These are phyloP conservation scores for Fraxinus pennsylvanica DNA, from an alignment of 257 asterid genomes.

Conservation along the genomic window DNA sequence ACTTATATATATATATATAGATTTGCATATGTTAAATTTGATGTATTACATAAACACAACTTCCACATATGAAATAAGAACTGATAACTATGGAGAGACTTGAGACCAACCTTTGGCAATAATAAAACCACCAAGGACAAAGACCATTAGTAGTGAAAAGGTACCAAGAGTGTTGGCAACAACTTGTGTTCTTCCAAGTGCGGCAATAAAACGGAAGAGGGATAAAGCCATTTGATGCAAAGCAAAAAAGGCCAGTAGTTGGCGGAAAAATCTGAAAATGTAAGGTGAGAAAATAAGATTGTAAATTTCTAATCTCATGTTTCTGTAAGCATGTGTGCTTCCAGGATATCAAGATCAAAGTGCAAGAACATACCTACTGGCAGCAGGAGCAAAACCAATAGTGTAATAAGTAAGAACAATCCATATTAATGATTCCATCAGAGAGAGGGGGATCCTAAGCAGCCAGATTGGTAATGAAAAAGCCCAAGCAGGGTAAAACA, in stretches of 20 bases:
- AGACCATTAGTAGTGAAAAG: conserved; percentile 78
- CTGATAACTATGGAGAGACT: conserved; percentile 1
- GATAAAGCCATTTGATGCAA: conserved; percentile 93
- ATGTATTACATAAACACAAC: background rate
- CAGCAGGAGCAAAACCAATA: conserved; percentile 86
- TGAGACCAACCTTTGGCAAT: conserved; percentile 68
- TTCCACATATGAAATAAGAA: conserved; percentile 1
- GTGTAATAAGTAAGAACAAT: conserved; percentile 83
- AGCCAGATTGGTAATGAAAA: conserved; percentile 92
- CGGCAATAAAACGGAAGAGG: conserved; percentile 78
- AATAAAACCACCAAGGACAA: conserved; percentile 91
- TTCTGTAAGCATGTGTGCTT: background rate
- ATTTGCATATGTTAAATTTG: background rate
- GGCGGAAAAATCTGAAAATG: conserved; percentile 74
- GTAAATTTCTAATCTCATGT: background rate
- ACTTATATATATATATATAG: background rate
- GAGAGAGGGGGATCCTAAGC: conserved; percentile 74
- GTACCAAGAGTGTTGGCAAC: conserved; percentile 83
- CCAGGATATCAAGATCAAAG: conserved; percentile 8
- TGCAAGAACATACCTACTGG: conserved; percentile 57
- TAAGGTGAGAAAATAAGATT: background rate
- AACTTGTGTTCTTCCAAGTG: conserved; percentile 80
- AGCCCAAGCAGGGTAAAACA: conserved; percentile 96
- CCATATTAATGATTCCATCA: conserved; percentile 88
- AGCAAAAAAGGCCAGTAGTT: conserved; percentile 75